phyloP scores from a whole-genome alignment of 1,139 yeast genomes.

The Blastobotrys elegans region DNA sequence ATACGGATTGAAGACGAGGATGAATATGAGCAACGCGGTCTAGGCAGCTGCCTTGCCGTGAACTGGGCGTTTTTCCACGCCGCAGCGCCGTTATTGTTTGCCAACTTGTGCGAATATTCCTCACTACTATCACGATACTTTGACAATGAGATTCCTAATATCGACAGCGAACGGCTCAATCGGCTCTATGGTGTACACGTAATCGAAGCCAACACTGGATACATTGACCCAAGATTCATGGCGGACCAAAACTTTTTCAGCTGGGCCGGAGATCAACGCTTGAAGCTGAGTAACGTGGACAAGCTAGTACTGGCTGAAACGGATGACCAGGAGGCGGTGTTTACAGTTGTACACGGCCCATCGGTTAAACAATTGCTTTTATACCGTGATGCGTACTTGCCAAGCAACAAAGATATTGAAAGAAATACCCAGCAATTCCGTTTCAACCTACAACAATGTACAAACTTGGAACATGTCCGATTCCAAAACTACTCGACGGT shows the following conservation, averaged over 20 bases:
- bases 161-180: not conserved
- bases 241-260: not conserved
- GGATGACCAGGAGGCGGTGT: not conserved
- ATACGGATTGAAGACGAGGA: not conserved
- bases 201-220: not conserved
- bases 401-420: not conserved
- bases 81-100: not conserved
- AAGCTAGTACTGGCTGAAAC: not conserved
- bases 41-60: not conserved
- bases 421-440: not conserved
- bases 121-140: not conserved
- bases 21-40: not conserved
- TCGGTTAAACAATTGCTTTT: not conserved
- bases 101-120: not conserved
- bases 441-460: not conserved
- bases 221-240: not conserved
- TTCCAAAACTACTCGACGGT: not conserved
- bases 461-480: not conserved
- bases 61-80: not conserved
- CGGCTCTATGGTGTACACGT: not conserved
- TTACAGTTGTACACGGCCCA: not conserved
- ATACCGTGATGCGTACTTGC: not conserved
- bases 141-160: not conserved
- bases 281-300: not conserved
- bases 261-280: not conserved